phyloP scores from a whole-genome alignment of 441 rosid species.

The Croton laevigatus region DNA sequence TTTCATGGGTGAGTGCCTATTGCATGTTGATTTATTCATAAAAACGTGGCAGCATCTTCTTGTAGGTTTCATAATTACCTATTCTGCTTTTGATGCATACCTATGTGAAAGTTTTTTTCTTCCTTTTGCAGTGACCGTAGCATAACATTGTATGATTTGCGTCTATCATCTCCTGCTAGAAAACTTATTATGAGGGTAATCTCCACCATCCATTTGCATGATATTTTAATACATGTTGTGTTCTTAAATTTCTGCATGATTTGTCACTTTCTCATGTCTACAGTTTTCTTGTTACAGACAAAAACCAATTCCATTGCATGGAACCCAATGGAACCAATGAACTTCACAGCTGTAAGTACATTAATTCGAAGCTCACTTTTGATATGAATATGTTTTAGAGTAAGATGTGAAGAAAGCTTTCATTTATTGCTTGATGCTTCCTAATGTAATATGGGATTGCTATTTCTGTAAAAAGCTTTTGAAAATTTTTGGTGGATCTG shows the following conservation, averaged over 20 bases:
- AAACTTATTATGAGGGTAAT: slow-evolving; percentile 83
- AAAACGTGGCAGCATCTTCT: too few relatives aligned
- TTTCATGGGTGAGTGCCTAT: background rate
- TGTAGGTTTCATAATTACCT: too few relatives aligned
- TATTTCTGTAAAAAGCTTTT: background rate
- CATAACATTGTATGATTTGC: slow-evolving; percentile 80
- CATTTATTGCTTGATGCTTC: background rate
- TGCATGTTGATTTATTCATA: background rate
- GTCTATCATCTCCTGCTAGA: slow-evolving; percentile 76
- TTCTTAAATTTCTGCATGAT: background rate
- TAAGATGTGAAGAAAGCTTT: too few relatives aligned
- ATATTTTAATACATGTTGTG: background rate
- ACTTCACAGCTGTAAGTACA: slow-evolving; percentile 85
- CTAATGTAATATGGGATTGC: background rate
- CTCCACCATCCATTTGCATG: background rate
- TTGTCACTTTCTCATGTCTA: background rate
- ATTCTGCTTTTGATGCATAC: background rate
- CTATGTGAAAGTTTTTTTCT: slow-evolving; percentile 10
- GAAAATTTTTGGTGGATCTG: background rate
- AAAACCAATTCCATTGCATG: slow-evolving; percentile 88
- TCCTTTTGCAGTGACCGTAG: slow-evolving; percentile 68
- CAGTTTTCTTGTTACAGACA: slow-evolving; percentile 51
- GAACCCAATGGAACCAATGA: slow-evolving; percentile 99
- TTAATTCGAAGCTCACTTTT: background rate
- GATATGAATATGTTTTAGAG: background rate